These are phyloP conservation scores for Entomortierella parvispora DNA, from an alignment of 192 early-diverging fungal species.

Conservation along the genomic window DNA sequence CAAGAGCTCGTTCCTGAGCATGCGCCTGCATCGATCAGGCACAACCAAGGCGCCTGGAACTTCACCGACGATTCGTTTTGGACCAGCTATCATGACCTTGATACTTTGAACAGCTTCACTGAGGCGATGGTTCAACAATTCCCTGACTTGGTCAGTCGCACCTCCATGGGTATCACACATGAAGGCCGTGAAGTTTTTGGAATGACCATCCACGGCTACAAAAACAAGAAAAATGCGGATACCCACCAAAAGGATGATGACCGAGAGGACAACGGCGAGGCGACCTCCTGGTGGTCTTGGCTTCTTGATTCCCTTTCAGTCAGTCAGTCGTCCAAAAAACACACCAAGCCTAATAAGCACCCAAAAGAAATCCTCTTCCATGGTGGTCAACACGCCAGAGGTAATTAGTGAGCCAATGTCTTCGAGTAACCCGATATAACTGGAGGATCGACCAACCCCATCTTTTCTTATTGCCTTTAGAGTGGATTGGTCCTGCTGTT, in stretches of 20 bases:
- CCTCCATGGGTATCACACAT: constrained; percentile 47
- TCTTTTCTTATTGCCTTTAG: constrained; percentile 10
- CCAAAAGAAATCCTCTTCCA: constrained; percentile 54
- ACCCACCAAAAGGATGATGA: constrained; percentile 7
- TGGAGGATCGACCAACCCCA: background rate
- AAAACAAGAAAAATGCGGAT: constrained; percentile 16
- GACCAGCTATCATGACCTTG: constrained; percentile 30
- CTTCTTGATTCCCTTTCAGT: constrained; percentile 3
- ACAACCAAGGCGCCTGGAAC: constrained; percentile 16
- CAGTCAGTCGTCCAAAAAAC: constrained; percentile 9
- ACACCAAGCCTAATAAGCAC: constrained; percentile 37
- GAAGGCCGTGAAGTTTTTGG: constrained; percentile 53
- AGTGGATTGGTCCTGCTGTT: constrained; percentile 52
- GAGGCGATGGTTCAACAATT: constrained; percentile 29
- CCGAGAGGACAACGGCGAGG: background rate
- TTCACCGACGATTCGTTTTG: constrained; percentile 34
- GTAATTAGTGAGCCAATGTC: constrained; percentile 18
- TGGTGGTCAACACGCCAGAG: constrained; percentile 54
- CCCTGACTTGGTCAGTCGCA: constrained; percentile 41
- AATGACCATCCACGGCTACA: constrained; percentile 47
- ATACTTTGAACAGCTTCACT: constrained; percentile 41
- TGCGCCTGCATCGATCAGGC: background rate
- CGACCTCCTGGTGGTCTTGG: constrained; percentile 14
- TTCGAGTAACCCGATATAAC: background rate
- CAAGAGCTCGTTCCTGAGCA: constrained; percentile 30